A percentile compares a stretch with the other conserved stretches of the same genome.
Evolutionary conservation across 1,284 basidiomycete genomes (phyloP).

Genomic region (Boletus albobrunnescens): DNA sequence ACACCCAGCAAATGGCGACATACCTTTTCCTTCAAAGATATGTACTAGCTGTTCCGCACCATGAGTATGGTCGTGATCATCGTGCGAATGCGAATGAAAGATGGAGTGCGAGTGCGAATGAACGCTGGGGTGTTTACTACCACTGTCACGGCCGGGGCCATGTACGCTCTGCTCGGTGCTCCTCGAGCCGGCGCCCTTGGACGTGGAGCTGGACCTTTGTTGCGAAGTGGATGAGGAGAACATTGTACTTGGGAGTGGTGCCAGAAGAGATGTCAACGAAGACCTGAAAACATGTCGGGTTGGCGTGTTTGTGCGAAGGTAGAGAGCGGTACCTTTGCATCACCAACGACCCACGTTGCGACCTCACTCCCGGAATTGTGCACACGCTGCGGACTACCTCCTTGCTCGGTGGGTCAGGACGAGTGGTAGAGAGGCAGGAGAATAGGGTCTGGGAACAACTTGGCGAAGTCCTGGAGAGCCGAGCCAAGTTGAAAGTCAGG

Average conservation of each 20-base stretch:
- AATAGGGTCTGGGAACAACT: background rate
- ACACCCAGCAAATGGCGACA: conserved; percentile 19
- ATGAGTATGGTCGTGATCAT: conserved; percentile 61
- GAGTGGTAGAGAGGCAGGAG: background rate
- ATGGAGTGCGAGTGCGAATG: conserved; percentile 49
- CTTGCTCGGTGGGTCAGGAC: background rate
- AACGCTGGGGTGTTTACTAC: conserved; percentile 15
- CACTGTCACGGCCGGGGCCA: conserved; percentile 12
- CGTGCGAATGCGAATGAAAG: conserved; percentile 67
- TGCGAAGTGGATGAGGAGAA: conserved; percentile 31
- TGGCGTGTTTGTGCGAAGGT: background rate
- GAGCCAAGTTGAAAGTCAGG: conserved; percentile 11
- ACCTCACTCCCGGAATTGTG: conserved; percentile 1
- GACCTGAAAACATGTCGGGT: conserved; percentile 17
- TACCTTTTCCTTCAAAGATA: conserved; percentile 64
- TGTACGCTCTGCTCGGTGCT: conserved; percentile 1
- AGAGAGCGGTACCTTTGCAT: conserved; percentile 15
- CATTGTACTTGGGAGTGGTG: background rate
- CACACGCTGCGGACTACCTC: background rate
- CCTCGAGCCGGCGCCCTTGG: conserved; percentile 6
- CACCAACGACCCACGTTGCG: conserved; percentile 2
- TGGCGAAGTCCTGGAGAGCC: conserved; percentile 3
- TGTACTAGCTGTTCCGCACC: conserved; percentile 71
- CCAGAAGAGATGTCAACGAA: background rate
- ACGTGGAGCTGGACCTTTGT: conserved; percentile 31